Base-by-base conservation (phyloP, 768 basidiomycete species). In the Amanita muscaria region DNA sequence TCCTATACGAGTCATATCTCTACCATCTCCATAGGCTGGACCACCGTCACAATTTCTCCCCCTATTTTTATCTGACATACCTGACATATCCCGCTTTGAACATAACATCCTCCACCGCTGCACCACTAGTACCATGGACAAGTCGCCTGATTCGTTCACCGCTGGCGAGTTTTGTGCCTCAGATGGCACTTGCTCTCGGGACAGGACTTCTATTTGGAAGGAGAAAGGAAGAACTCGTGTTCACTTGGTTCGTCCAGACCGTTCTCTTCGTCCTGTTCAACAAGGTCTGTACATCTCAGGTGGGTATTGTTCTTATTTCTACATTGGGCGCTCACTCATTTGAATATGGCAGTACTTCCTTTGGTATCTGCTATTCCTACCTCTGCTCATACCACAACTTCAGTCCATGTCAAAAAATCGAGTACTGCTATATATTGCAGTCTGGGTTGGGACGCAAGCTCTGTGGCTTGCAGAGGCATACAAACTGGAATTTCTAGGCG, bases 261-360 rank as follows among this genome's bases (percentile, higher is more conserved):
- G 74, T 74, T 29, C 66, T 76, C 0, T 98, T 99, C 56, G 93
- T 97, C n/a, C 64, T 90, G 6, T 94, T 98, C 68, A 99, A 98
- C 62, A 93, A 94, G 62, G 96, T 99, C 40, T 96, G 93, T 74
- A 99, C 96, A 0, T 96, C 92, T 0, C 91, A 94, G 72, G 90
- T 88, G 53, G 35, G 59, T 57, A 1, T 10, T 27, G 38, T 37
- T 39, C 21, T 40, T 25, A 35, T 27, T 23, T 23, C 40, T 15
- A 41, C 39, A 11, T 44, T n/a, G 35, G 9, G 11, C 25, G 10
- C 14, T 22, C 43, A 23, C 40, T 37, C 10, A 41, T 16, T 39
- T 34, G 34, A n/a, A 33, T 22, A 7, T 6, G 11, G 29, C 63
- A 98, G 87, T 99, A 99, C 62, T 99, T 98, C 65, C 70, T 94